Evolutionary conservation across 2,329 filamentous ascomycete species (phyloP).

Genomic region (Setomelanomma holmii): DNA sequence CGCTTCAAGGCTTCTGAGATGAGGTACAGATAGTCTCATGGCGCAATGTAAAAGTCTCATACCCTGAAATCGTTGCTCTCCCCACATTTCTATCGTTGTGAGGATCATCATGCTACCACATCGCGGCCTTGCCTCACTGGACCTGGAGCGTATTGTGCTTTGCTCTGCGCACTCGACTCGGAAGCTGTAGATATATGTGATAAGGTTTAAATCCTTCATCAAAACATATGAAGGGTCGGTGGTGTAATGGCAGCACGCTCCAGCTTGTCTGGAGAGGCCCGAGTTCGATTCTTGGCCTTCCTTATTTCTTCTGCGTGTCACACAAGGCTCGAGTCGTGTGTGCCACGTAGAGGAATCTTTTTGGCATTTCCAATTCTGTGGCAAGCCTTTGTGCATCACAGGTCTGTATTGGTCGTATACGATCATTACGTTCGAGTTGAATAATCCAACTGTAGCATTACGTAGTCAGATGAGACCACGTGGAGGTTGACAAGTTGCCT

Average conservation of each 20-base stretch:
- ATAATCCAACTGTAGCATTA: no score
- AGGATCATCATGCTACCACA: not conserved
- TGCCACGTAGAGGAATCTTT: not conserved
- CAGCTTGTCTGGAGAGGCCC: not conserved
- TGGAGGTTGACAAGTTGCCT: no score
- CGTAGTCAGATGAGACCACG: no score
- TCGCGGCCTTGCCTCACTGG: no score
- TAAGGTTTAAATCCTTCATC: not conserved
- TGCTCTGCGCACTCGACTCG: no score
- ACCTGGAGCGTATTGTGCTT: no score
- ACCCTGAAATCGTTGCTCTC: not conserved
- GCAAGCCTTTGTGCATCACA: no score
- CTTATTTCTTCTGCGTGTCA: not conserved
- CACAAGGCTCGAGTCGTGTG: not conserved
- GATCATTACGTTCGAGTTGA: no score
- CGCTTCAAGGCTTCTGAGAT: not conserved
- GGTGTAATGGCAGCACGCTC: conserved; percentile 6
- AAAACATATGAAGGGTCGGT: not conserved
- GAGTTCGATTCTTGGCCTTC: conserved; percentile 6
- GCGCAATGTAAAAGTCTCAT: not conserved
- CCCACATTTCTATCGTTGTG: not conserved
- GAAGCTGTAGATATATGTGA: not conserved
- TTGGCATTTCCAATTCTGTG: not conserved
- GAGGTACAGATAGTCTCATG: not conserved
- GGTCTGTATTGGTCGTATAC: no score